Base-by-base conservation (phyloP, 2,329 filamentous ascomycete species). In the Stemphylium lycopersici region DNA sequence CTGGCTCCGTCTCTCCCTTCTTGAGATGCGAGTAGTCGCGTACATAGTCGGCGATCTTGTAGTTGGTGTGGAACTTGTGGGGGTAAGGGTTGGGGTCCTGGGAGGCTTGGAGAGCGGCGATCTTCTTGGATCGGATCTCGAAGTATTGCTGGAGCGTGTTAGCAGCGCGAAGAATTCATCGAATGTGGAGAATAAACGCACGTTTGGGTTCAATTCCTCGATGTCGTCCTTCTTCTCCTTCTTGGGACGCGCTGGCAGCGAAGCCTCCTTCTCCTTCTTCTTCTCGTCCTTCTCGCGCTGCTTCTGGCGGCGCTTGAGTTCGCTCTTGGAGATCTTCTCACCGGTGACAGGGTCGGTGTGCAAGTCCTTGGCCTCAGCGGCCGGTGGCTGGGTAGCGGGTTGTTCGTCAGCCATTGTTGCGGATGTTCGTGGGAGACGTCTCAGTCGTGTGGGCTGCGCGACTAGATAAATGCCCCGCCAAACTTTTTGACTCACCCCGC, bases 281-380 rank as follows among this genome's bases (percentile, higher is more conserved):
- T 92, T 87, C 68, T 88, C 87, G 88, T 96, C 97, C 80, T 92
- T 90, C 65, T 89, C 89, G 65, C 93, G 88, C 74, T 88, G 84
- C 90, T 99, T 99, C 81, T 93, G 86, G 71, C 93, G 88, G 82
- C 91, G 93, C 91, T 99, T 99, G 76, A 98, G 64, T 63, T 82
- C 80, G 53, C 71, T 77, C 77, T 81, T 82, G 72, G 77, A 79
- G 49, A 88, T 82, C 70, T 78, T 87, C 80, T 99, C 95, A 70
- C 95, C 95, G 12, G 95, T 98, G 61, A 93, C 91, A 72, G 96
- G 91, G 77, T 99, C 95, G 45, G 95, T 85, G 77, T 93, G 84
- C 66, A 96, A 83, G 79, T 93, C 91, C 20, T 70, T 65, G 41
- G 69, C 59, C 36, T 77, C 76, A 38, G 66, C 66, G 45, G 66